These are phyloP conservation scores for Clonostachys chloroleuca DNA, from an alignment of 2,329 filamentous ascomycete species.

Conservation along the genomic window DNA sequence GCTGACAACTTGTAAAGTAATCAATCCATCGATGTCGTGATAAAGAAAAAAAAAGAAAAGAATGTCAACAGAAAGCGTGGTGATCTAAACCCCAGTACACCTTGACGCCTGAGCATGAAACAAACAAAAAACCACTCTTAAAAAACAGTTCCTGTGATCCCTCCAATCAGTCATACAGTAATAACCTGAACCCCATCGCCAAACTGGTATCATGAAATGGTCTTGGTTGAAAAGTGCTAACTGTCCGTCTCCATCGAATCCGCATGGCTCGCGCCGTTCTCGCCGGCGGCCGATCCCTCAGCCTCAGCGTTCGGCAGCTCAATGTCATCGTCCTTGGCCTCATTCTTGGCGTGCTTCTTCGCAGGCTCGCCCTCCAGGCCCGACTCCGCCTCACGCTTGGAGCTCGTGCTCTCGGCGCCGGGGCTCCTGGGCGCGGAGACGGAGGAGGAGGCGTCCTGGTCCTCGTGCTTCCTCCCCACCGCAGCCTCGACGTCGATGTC, in stretches of 20 bases:
- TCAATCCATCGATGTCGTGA: too few relatives aligned
- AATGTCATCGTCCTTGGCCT: constrained; percentile 9
- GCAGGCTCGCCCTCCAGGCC: constrained; percentile 29
- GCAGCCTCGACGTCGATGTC: constrained; percentile 58
- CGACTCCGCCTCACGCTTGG: constrained; percentile 53
- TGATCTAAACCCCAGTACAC: neutral
- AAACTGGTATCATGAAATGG: neutral
- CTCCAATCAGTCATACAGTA: too few relatives aligned
- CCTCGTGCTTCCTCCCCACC: constrained; percentile 45
- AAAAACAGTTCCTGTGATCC: too few relatives aligned
- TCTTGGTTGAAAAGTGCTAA: constrained; percentile 1
- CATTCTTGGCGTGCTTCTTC: constrained; percentile 51
- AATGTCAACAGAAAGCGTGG: neutral
- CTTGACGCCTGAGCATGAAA: neutral
- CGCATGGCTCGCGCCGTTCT: constrained; percentile 1
- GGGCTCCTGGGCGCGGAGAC: constrained; percentile 18
- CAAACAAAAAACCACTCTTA: neutral
- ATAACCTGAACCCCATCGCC: neutral
- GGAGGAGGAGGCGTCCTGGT: constrained; percentile 6
- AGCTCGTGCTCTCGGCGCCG: constrained; percentile 43
- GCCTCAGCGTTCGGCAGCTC: constrained; percentile 3
- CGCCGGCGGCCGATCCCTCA: constrained; percentile 4
- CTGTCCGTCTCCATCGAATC: constrained; percentile 10
- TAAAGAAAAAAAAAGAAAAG: neutral
- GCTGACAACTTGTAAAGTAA: too few relatives aligned